A percentile compares a stretch with the other conserved stretches of the same genome.
Conservation (phyloP, 129 eudicot species). For the Helianthus annuus region HanXRQr2.0-SUNRISE NC_035444.2:97046217-97046716, state of each 20-base stretch:
- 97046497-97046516: conserved; percentile 53
- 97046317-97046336: conserved; percentile 99
- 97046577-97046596: conserved; percentile 52
- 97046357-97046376: conserved; percentile 80
- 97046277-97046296: conserved; percentile 18
- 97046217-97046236: conserved; percentile 95
- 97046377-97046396: conserved; percentile 74
- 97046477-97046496: conserved; percentile 74
- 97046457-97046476: conserved; percentile 97
- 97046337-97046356: conserved; percentile 88
- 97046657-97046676: conserved; percentile 96
- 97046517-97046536: conserved; percentile 83
- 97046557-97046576: conserved; percentile 67
- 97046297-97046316: conserved; percentile 87
- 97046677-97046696: conserved; percentile 99
- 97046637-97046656: conserved; percentile 36
- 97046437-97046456: conserved; percentile 87
- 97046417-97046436: conserved; percentile 75
- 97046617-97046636: no score
- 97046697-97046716: conserved; percentile 92
- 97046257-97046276: no score
- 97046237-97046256: not conserved
- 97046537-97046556: conserved; percentile 82
- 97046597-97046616: no score
- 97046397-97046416: conserved; percentile 85